Evolutionary conservation across 208 protist species (phyloP).

Genomic region (Balamuthia mandrillaris): DNA sequence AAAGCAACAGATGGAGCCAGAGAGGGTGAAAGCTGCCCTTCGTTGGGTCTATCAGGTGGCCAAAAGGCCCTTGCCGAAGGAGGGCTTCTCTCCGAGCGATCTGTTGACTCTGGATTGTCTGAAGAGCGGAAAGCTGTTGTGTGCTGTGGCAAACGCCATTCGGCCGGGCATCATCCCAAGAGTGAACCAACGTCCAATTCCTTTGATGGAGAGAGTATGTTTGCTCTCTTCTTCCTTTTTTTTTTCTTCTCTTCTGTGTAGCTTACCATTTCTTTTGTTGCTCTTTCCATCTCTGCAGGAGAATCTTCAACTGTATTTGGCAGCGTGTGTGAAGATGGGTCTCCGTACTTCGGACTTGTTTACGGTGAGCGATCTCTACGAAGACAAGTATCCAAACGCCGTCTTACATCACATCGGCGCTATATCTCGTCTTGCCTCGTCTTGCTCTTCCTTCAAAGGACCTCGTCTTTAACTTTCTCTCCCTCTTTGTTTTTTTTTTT

Average conservation of each 20-base stretch:
- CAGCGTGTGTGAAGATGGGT: conserved; percentile 10
- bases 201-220: neutral
- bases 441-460: too few relatives aligned
- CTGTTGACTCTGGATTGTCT: neutral
- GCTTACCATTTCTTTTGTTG: neutral
- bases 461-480: too few relatives aligned
- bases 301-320: conserved; percentile 13
- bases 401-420: neutral
- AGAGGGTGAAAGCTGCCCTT: neutral
- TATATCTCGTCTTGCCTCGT: too few relatives aligned
- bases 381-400: neutral
- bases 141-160: neutral
- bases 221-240: neutral
- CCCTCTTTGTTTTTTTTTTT: too few relatives aligned
- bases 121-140: neutral
- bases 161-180: conserved; percentile 3
- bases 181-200: neutral
- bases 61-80: neutral
- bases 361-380: neutral
- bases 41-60: neutral
- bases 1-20: neutral
- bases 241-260: neutral
- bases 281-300: neutral
- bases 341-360: neutral
- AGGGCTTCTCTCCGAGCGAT: neutral